Conservation (phyloP, 768 basidiomycete genomes). For the Lentinula boryana region DNA sequence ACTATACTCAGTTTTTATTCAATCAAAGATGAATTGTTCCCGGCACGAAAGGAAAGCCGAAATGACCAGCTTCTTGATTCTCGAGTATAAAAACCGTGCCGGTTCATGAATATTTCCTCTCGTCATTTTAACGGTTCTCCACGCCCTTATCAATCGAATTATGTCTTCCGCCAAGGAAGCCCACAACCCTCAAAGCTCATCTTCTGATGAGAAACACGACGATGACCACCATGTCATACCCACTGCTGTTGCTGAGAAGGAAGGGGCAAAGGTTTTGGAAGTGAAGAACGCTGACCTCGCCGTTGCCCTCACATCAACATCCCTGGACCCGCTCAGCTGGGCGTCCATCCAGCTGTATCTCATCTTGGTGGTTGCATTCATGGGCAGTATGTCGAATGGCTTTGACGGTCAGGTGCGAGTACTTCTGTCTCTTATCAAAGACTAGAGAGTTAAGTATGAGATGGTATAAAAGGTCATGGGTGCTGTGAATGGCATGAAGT, state of each 20-base stretch:
- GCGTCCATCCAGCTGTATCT: conserved; percentile 35
- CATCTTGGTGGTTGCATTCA: conserved; percentile 36
- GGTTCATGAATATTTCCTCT: neutral
- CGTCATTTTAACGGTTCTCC: neutral
- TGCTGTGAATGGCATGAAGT: conserved; percentile 43
- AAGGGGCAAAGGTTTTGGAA: conserved; percentile 18
- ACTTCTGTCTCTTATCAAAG: neutral
- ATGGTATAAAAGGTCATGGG: conserved; percentile 31
- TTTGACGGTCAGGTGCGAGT: conserved; percentile 37
- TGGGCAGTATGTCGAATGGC: conserved; percentile 41
- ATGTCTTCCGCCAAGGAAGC: conserved; percentile 1
- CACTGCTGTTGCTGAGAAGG: conserved; percentile 8
- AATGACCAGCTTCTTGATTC: neutral
- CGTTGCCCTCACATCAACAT: conserved; percentile 36
- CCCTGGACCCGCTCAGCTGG: conserved; percentile 29
- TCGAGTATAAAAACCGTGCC: neutral
- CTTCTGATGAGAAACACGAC: neutral
- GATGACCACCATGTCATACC: neutral
- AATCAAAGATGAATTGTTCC: neutral
- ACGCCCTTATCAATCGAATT: neutral
- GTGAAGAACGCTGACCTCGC: conserved; percentile 39
- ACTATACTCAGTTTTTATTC: neutral
- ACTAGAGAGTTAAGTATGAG: neutral
- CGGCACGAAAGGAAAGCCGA: neutral
- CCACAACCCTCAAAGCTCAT: neutral